These are phyloP conservation scores for Apiospora koreana DNA, from an alignment of 2,329 filamentous ascomycete species.

Conservation along the genomic window DNA sequence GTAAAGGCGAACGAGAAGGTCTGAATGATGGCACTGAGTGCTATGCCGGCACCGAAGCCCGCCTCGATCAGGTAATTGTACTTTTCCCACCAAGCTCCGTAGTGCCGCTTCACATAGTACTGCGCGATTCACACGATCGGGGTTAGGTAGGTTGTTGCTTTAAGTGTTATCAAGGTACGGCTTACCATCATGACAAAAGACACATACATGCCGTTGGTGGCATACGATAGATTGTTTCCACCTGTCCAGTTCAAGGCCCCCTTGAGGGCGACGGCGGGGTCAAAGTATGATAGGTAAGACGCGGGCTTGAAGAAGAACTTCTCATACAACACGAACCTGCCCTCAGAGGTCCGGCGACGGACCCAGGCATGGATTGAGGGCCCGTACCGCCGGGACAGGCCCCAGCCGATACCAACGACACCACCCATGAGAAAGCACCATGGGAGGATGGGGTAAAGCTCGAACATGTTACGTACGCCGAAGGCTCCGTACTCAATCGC, in stretches of 20 bases:
- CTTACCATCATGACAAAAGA: constrained; percentile 23
- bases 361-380: constrained; percentile 21
- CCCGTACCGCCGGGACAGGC: constrained; percentile 25
- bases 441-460: constrained; percentile 31
- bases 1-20: constrained; percentile 27
- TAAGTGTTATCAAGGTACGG: not conserved
- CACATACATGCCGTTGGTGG: constrained; percentile 30
- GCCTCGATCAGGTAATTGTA: constrained; percentile 32
- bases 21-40: constrained; percentile 32
- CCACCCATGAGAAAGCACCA: constrained; percentile 37
- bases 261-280: constrained; percentile 27
- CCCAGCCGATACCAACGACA: constrained; percentile 30
- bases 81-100: constrained; percentile 31
- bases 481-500: constrained; percentile 35
- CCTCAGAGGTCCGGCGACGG: constrained; percentile 18
- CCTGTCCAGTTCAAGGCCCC: constrained; percentile 31
- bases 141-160: not conserved
- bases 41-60: constrained; percentile 39
- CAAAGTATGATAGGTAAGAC: constrained; percentile 16
- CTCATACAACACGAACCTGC: constrained; percentile 22
- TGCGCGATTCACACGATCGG: constrained; percentile 11
- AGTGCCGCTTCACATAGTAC: constrained; percentile 33
- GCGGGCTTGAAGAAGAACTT: constrained; percentile 24
- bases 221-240: constrained; percentile 30
- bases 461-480: constrained; percentile 32